Base-by-base conservation (phyloP, 805 yeast species). In the Suhomyces vadensis region DNA sequence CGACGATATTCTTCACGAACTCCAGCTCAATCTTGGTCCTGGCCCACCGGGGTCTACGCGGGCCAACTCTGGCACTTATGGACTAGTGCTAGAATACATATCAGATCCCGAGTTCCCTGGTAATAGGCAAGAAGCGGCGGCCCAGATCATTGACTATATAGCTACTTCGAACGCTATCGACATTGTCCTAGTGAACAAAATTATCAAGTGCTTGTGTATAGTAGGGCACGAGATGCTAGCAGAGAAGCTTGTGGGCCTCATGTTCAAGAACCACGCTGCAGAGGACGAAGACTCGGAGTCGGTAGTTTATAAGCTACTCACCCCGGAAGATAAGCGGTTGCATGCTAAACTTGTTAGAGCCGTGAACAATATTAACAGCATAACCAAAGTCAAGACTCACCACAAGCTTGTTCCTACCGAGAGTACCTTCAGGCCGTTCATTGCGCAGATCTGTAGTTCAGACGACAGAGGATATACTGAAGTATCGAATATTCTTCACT, bases 341-440 rank as follows among this genome's bases (percentile, higher is more conserved):
- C 61, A 63, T 36, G 39, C 50, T 4, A 40, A 42, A 14, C 42
- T 53, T 33, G 13, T 58, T 17, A 21, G 31, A 6, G 50, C 51
- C 3, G 55, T 52, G 36, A 58, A 55, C 8, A 43, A 43, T 11
- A 26, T 61, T 11, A 44, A 37, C 10, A 21, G n/a, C 1, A 48
- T 57, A 10, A 50, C 57, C 3, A 39, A 42, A 2, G 19, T 39
- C 3, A 27, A 22, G 11, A 11, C n/a, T 3, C 37, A 27, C 3
- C 50, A 48, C 36, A 37, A 44, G 20, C 27, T 63, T 1, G 39
- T 48, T 4, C 64, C 70, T 2, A 61, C 62, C 2, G 58, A 56
- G 36, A 51, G 50, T 13, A 62, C 71, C 1, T 61, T 64, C 38
- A 31, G 51, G 9, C 57, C 56, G 5, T 46, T 67, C 21, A 37